phyloP scores from a whole-genome alignment of 192 early-diverging fungal genomes.

The Linnemannia schmuckeri region DNA sequence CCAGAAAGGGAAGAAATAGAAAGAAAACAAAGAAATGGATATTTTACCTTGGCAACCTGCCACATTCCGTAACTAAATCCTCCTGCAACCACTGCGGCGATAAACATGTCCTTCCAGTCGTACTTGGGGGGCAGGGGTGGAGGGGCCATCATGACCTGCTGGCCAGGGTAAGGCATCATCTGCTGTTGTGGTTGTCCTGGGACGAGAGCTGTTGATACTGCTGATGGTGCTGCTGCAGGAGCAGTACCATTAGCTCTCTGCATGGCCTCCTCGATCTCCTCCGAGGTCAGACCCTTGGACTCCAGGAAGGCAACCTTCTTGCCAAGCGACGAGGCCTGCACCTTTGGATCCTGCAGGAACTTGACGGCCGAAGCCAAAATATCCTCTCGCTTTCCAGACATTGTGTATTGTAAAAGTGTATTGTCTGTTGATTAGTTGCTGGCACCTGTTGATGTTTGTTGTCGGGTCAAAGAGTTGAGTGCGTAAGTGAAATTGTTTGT shows the following conservation, averaged over 20 bases:
- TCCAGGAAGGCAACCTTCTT: constrained; percentile 97
- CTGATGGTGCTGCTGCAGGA: constrained; percentile 13
- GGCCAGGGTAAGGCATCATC: constrained; percentile 27
- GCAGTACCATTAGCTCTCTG: constrained; percentile 68
- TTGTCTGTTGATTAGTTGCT: neutral
- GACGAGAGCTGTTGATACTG: constrained; percentile 11
- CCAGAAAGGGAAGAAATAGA: neutral
- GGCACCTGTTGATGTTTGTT: neutral
- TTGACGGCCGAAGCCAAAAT: constrained; percentile 87
- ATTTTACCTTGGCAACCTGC: constrained; percentile 76
- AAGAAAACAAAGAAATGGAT: neutral
- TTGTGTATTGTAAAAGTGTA: constrained; percentile 10
- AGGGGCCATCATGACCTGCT: constrained; percentile 54
- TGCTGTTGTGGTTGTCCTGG: neutral
- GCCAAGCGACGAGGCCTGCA: constrained; percentile 87
- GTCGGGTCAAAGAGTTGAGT: neutral
- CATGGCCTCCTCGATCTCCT: constrained; percentile 93
- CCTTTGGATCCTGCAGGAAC: constrained; percentile 94
- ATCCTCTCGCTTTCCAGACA: constrained; percentile 73
- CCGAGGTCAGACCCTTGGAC: constrained; percentile 91
- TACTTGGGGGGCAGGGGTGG: constrained; percentile 68
- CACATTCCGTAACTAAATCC: constrained; percentile 93
- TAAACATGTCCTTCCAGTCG: constrained; percentile 96
- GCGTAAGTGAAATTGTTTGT: neutral
- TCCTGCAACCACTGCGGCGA: constrained; percentile 87